Evolutionary conservation across 1,284 basidiomycete species (phyloP), one percentile per base, ranked within the genome.

Genomic region (Peniophora sp.): DNA sequence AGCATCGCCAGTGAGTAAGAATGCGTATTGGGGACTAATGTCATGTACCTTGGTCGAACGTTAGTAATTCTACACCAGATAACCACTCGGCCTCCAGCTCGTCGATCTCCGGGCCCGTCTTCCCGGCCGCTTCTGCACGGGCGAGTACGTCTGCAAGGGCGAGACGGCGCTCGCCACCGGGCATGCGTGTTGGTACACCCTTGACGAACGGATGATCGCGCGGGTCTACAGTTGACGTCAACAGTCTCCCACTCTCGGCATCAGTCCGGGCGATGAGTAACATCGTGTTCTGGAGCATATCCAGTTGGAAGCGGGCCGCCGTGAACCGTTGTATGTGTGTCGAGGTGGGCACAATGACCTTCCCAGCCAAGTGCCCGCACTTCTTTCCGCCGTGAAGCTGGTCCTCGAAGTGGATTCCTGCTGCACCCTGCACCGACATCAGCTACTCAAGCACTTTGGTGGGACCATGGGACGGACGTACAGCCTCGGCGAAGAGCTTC

Each of bases 341-440:
- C 10, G 88, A 90, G 3, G 88, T 85, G 14, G 92, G 92, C 1
- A 96, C 92, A 51, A 96, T 78, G 42, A 96, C 92, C 68, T 96
- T 96, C 52, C 92, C 92, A n/a, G 87, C 88, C 62, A 94, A 78
- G 70, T 96, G 92, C 17, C 92, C 92, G 63, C 92, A 96, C 81
- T 93, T 93, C 72, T 93, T 93, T 42, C 91, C 88, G 35, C 92
- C 93, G 56, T 93, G 92, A 10, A 94, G 76, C 66, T 96, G 92
- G 67, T 96, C 93, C 66, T 96, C 92, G 47, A 96, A 71, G 67
- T 96, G 92, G 53, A 96, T 90, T 24, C 80, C 92, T 12, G 92
- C 79, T 3, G 91, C 88, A 48, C 92, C 92, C 79, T 88, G 3
- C 44, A 14, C n/a, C 27, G 36, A 17, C 45, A 32, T 55, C 15